Evolutionary conservation across 2,329 filamentous ascomycete genomes (phyloP), one percentile per base, ranked within the genome.

Genomic region (Alternaria alternata): DNA sequence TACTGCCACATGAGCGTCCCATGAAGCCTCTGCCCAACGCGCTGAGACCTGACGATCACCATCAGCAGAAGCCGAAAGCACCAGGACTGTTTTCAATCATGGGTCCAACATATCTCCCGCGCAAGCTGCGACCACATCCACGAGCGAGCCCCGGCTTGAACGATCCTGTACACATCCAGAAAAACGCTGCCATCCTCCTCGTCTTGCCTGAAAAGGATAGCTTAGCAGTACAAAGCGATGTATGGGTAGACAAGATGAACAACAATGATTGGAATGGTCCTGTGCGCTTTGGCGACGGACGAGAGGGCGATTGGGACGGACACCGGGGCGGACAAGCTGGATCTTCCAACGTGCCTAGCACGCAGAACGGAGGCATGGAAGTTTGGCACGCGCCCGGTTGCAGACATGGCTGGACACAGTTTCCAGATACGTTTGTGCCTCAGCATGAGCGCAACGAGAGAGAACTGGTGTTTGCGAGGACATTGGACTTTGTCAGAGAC

Each of bases 381-480:
- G 68, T 78, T 5, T 78, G 76, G 76, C 73, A 78, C 51, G 75
- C 75, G 14, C 75, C 75, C 1, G 57, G 54, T 3, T 77, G 74
- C 58, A 57, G 70, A 42, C 80, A 81, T 59, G 80, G 80, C 6
- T 81, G 80, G 80, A 81, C 80, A 44, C 78, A 80, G 65, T 80
- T 81, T 47, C 80, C 80, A 1, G 76, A 78, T 54, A 68, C 68
- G 7, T 73, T 73, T 60, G 68, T 81, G 14, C 72, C 71, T 14
- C 75, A 79, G 59, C 75, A 78, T 48, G 79, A 81, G 66, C 72
- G 73, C 28, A 69, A 66, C 34, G 78, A 79, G 60, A 65, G 78
- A 42, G 62, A 75, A 4, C 54, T 77, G 22, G 77, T 80, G 4
- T 79, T 80, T 65, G 67, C 67, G 9, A 65, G 75, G 42, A 72